Evolutionary conservation across 1,284 basidiomycete species (phyloP).

Genomic region (Takashimella koratensis): DNA sequence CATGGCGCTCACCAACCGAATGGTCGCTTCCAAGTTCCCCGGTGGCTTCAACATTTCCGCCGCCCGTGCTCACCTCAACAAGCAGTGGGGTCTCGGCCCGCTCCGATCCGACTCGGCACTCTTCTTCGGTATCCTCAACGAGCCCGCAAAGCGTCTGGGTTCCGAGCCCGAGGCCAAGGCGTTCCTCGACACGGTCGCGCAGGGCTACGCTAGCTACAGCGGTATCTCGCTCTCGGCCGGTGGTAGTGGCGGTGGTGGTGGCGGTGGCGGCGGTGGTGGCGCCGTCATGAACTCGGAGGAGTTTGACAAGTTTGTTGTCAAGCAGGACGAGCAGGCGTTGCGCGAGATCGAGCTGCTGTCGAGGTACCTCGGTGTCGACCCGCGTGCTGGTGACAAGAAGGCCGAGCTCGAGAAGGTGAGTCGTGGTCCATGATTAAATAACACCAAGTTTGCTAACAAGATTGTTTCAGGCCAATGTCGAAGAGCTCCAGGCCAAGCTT

Average conservation of each 20-base stretch:
- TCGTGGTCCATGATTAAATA: background rate
- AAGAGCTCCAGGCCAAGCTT: constrained; percentile 75
- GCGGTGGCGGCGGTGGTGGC: constrained; percentile 63
- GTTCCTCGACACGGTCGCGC: constrained; percentile 85
- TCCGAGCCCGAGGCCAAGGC: constrained; percentile 89
- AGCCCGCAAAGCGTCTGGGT: constrained; percentile 88
- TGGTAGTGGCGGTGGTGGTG: constrained; percentile 59
- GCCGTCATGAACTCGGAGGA: constrained; percentile 95
- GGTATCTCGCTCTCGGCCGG: constrained; percentile 77
- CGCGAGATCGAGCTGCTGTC: constrained; percentile 94
- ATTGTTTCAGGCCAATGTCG: constrained; percentile 33
- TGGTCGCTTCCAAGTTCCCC: constrained; percentile 95
- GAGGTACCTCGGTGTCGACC: constrained; percentile 91
- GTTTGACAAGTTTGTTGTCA: constrained; percentile 90
- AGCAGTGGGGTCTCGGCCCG: constrained; percentile 90
- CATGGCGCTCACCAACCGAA: constrained; percentile 83
- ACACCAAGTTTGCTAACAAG: background rate
- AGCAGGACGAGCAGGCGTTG: constrained; percentile 86
- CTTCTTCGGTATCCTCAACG: constrained; percentile 83
- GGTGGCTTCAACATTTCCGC: constrained; percentile 95
- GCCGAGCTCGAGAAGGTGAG: constrained; percentile 74
- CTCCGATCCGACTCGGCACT: constrained; percentile 86
- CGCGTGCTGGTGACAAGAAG: constrained; percentile 82
- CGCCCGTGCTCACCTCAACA: constrained; percentile 84
- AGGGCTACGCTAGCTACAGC: constrained; percentile 77